A percentile compares a stretch with the other conserved stretches of the same genome.
Conservation (phyloP, 140 eudicot species). For the Bidens hawaiensis region DNA sequence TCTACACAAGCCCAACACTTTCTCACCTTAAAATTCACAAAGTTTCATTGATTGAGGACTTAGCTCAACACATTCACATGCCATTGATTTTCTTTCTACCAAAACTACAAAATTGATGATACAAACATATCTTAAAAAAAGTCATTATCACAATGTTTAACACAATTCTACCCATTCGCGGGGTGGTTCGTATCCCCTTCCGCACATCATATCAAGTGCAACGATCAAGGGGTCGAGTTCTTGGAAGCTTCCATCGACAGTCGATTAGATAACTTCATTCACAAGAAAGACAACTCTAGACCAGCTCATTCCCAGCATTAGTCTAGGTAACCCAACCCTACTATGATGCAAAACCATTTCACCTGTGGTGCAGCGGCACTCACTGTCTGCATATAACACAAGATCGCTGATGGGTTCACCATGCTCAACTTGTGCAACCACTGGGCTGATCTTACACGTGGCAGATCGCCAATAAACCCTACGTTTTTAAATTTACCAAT, state of each 20-base stretch:
- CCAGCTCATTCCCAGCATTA: constrained; percentile 7
- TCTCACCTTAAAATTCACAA: not conserved
- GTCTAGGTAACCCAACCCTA: not conserved
- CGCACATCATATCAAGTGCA: not conserved
- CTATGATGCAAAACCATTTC: constrained; percentile 5
- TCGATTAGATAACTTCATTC: not conserved
- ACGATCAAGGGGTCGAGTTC: constrained; percentile 7
- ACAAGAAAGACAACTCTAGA: not conserved
- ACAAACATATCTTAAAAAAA: constrained; percentile 9
- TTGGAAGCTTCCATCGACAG: not conserved
- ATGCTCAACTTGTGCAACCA: constrained; percentile 7
- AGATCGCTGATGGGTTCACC: constrained; percentile 3
- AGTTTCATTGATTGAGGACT: constrained; percentile 7
- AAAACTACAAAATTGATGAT: constrained; percentile 9
- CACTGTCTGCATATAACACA: not conserved
- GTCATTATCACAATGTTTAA: constrained; percentile 1
- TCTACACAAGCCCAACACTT: too few species aligned
- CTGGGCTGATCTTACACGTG: not conserved
- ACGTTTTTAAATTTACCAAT: not conserved
- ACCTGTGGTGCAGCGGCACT: constrained; percentile 3
- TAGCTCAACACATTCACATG: constrained; percentile 4
- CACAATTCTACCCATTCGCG: not conserved
- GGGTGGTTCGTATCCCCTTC: constrained; percentile 4
- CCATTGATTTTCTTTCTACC: constrained; percentile 6
- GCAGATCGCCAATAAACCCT: not conserved